phyloP scores from a whole-genome alignment of 2,329 filamentous ascomycete genomes.

The Leptographium galeiforme region DNA sequence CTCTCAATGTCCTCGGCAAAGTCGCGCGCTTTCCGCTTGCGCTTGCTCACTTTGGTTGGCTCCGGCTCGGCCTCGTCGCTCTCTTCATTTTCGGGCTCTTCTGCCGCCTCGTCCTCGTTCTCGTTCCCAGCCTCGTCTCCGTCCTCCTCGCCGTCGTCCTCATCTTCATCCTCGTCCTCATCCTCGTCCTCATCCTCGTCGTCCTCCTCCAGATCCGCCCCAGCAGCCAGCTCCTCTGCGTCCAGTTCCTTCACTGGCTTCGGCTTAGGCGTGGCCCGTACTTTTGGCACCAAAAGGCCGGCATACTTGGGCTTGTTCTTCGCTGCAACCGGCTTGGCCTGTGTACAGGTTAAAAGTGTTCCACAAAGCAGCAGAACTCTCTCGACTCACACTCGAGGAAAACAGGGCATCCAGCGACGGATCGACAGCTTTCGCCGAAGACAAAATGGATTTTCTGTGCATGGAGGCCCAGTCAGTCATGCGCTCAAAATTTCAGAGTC shows the following conservation, averaged over 20 bases:
- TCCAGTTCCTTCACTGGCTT: conserved; percentile 4
- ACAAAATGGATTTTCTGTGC: conserved; percentile 17
- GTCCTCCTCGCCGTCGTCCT: conserved; percentile 14
- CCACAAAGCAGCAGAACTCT: too few species aligned
- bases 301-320: conserved; percentile 32
- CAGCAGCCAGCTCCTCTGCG: conserved; percentile 1
- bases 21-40: conserved; percentile 46
- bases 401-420: conserved; percentile 58
- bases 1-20: conserved; percentile 58
- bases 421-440: conserved; percentile 46
- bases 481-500: too few species aligned
- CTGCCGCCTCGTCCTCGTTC: conserved; percentile 11
- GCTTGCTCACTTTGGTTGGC: conserved; percentile 40
- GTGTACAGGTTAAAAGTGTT: background rate
- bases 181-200: conserved; percentile 6
- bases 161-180: background rate
- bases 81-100: conserved; percentile 8
- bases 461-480: too few species aligned
- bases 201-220: conserved; percentile 5
- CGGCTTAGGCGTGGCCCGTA: background rate
- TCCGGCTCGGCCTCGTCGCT: conserved; percentile 27
- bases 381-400: conserved; percentile 47
- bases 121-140: conserved; percentile 19
- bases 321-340: conserved; percentile 39
- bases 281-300: conserved; percentile 6